A percentile compares a stretch with the other conserved stretches of the same genome.
Conservation (phyloP, 352 stramenopile species). For the Pilasporangium apinafurcum region DNA sequence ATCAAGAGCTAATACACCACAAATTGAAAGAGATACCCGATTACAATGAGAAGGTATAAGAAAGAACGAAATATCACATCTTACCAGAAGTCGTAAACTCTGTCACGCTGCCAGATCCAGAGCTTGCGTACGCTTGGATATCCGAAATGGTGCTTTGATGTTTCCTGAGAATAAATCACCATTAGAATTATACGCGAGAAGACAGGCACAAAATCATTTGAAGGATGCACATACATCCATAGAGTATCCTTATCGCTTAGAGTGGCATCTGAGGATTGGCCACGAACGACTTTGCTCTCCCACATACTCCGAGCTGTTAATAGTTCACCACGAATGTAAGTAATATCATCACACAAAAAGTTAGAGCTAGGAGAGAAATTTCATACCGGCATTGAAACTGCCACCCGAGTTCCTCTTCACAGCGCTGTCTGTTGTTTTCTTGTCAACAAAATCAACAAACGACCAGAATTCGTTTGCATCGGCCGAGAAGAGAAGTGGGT, state of each 20-base stretch:
- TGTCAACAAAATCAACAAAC: slow-evolving; percentile 71
- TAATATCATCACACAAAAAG: neutral
- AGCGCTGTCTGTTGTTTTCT: slow-evolving; percentile 53
- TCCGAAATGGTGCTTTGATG: slow-evolving; percentile 83
- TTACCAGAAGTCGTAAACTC: slow-evolving; percentile 83
- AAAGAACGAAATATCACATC: neutral
- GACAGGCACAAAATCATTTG: neutral
- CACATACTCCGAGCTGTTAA: slow-evolving; percentile 64
- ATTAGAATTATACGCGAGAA: neutral
- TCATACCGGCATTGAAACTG: slow-evolving; percentile 60
- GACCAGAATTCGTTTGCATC: slow-evolving; percentile 79
- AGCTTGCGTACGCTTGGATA: slow-evolving; percentile 60
- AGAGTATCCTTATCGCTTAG: slow-evolving; percentile 71
- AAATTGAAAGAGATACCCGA: slow-evolving; percentile 1
- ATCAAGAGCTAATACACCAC: slow-evolving; percentile 50
- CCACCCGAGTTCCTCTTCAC: slow-evolving; percentile 53
- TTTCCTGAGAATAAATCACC: slow-evolving; percentile 32
- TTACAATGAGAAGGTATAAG: neutral
- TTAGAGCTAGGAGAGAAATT: neutral
- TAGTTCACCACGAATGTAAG: too few relatives aligned
- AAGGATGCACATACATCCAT: slow-evolving; percentile 61
- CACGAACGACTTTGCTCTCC: slow-evolving; percentile 80
- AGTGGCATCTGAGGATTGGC: slow-evolving; percentile 79
- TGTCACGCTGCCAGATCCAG: slow-evolving; percentile 43
- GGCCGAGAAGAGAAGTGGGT: slow-evolving; percentile 85